phyloP scores from a whole-genome alignment of 495 filamentous ascomycete genomes.

The Aspergillus baeticus region DNA sequence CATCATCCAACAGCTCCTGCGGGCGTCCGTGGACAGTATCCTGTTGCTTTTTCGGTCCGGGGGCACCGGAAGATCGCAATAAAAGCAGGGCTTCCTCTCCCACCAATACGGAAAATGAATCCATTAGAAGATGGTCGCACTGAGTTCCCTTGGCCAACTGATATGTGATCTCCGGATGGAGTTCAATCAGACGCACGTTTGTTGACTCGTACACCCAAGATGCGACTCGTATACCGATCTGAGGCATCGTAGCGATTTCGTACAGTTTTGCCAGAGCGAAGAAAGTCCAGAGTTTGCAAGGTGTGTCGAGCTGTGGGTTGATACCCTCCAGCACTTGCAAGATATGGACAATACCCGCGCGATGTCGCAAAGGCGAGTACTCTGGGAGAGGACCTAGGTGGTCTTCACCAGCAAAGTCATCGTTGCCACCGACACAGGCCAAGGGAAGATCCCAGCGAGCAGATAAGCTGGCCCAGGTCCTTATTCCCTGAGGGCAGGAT shows the following conservation, averaged over 20 bases:
- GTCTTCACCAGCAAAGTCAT: conserved; percentile 26
- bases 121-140: conserved; percentile 34
- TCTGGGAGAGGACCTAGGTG: conserved; percentile 32
- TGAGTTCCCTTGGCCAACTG: conserved; percentile 45
- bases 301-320: conserved; percentile 56
- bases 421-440: conserved; percentile 32
- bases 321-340: conserved; percentile 51
- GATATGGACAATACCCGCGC: conserved; percentile 58
- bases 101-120: conserved; percentile 49
- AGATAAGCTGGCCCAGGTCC: conserved; percentile 38
- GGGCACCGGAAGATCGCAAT: conserved; percentile 12
- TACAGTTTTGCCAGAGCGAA: conserved; percentile 58
- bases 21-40: conserved; percentile 29
- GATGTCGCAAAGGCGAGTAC: conserved; percentile 61
- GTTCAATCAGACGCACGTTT: conserved; percentile 47
- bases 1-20: conserved; percentile 39
- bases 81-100: conserved; percentile 45
- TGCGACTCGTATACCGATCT: conserved; percentile 37
- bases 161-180: conserved; percentile 46
- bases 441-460: conserved; percentile 47
- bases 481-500: conserved; percentile 54
- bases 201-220: conserved; percentile 45
- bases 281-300: conserved; percentile 63
- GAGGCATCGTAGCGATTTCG: conserved; percentile 40
- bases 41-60: conserved; percentile 2